phyloP scores from a whole-genome alignment of 495 filamentous ascomycete species.

The Aspergillus leporis region DNA sequence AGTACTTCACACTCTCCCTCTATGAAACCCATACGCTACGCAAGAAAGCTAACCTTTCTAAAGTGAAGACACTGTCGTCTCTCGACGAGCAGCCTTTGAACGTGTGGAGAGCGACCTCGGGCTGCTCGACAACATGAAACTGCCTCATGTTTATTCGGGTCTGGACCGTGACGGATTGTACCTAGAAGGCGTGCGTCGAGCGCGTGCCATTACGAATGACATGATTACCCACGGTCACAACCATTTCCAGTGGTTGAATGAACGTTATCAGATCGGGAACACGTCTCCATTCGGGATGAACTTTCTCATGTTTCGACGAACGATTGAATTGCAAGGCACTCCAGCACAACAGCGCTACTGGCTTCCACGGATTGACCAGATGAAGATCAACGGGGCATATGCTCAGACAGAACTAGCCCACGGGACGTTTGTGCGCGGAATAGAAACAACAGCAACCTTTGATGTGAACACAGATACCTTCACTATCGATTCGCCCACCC shows the following conservation, averaged over 20 bases:
- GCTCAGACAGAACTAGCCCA: neutral
- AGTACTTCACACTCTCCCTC: neutral
- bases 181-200: conserved; percentile 1
- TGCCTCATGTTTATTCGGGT: neutral
- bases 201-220: neutral
- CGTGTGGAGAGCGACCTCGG: conserved; percentile 1
- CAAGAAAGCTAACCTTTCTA: neutral
- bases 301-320: neutral
- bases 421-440: neutral
- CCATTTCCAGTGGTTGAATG: neutral
- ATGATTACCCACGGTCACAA: neutral
- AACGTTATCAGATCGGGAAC: neutral
- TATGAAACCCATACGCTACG: neutral
- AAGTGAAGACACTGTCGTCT: neutral
- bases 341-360: neutral
- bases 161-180: conserved; percentile 2
- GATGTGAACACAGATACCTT: neutral
- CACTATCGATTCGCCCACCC: neutral
- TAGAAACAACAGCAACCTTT: neutral
- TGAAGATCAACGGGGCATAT: neutral
- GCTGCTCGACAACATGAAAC: conserved; percentile 6
- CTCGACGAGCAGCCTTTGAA: neutral
- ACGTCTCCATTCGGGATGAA: neutral
- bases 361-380: neutral
- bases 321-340: neutral